Percentiles rank a stretch among this genome's conserved stretches.
These are phyloP conservation scores for Polygonum aviculare DNA, from an alignment of 148 eudicot genomes.

Conservation along the genomic window DNA sequence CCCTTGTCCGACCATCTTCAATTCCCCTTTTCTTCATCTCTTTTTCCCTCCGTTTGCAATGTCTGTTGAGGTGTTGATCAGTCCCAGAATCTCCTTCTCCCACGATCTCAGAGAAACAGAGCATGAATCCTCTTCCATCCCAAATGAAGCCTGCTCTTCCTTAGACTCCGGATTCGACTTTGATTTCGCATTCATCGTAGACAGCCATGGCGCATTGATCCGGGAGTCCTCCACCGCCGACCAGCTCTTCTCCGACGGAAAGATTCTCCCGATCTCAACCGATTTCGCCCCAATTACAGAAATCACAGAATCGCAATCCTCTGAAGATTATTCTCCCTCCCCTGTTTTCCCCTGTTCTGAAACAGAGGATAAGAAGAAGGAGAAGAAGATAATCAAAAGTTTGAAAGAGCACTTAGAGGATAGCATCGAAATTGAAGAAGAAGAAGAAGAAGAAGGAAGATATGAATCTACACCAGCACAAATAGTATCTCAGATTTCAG, in stretches of 20 bases:
- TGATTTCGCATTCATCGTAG: slow-evolving; percentile 37
- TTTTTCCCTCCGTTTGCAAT: slow-evolving; percentile 12
- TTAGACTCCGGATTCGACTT: slow-evolving; percentile 32
- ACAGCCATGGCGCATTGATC: neutral
- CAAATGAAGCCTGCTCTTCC: slow-evolving; percentile 14
- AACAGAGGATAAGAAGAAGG: slow-evolving; percentile 16
- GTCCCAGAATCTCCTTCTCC: slow-evolving; percentile 70
- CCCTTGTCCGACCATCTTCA: neutral
- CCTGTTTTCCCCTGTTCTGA: neutral
- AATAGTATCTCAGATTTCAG: neutral
- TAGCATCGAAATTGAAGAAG: slow-evolving; percentile 28
- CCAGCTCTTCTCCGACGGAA: slow-evolving; percentile 67
- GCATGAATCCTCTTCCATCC: slow-evolving; percentile 3
- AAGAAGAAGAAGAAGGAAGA: slow-evolving; percentile 19
- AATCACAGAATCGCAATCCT: neutral
- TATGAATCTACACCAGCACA: neutral
- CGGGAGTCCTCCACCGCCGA: slow-evolving; percentile 54
- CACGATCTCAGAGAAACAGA: slow-evolving; percentile 38
- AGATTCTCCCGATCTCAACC: slow-evolving; percentile 36
- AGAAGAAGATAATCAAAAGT: slow-evolving; percentile 32
- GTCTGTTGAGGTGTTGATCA: slow-evolving; percentile 48
- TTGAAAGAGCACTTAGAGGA: slow-evolving; percentile 47
- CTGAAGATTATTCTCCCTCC: neutral
- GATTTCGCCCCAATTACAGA: slow-evolving; percentile 17
- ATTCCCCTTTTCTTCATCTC: neutral